phyloP scores from a whole-genome alignment of 768 basidiomycete genomes.

The Rhodotorula taiwanensis region DNA sequence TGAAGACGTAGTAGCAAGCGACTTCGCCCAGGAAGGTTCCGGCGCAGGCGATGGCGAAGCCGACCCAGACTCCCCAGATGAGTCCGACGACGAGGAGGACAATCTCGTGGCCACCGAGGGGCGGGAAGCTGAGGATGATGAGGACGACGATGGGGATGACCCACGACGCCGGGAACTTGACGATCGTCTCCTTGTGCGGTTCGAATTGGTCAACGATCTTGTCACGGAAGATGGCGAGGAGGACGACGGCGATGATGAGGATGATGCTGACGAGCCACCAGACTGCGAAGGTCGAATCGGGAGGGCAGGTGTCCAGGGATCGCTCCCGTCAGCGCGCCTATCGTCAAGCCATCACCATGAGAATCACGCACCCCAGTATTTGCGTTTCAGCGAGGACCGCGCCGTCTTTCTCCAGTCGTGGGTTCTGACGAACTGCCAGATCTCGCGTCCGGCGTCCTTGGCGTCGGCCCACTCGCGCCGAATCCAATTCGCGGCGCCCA shows the following conservation, averaged over 20 bases:
- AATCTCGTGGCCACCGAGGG: constrained; percentile 23
- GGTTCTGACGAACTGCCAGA: constrained; percentile 1
- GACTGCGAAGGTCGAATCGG: background rate
- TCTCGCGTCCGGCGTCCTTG: constrained; percentile 18
- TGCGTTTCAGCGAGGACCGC: background rate
- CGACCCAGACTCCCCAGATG: constrained; percentile 34
- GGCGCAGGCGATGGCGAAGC: constrained; percentile 15
- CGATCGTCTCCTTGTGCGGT: constrained; percentile 28
- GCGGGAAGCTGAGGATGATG: constrained; percentile 29
- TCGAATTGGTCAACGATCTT: constrained; percentile 24
- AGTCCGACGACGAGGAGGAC: constrained; percentile 23
- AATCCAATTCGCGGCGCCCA: constrained; percentile 13
- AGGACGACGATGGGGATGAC: constrained; percentile 27
- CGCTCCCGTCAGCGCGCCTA: too few species aligned
- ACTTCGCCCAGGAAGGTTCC: constrained; percentile 24
- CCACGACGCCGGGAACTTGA: constrained; percentile 22
- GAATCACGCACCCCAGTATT: constrained; percentile 28
- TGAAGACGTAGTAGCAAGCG: constrained; percentile 30
- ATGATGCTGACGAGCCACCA: constrained; percentile 21
- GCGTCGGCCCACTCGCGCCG: constrained; percentile 20
- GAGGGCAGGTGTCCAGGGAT: too few species aligned
- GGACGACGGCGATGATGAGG: constrained; percentile 1
- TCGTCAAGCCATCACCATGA: too few species aligned
- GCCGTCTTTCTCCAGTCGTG: constrained; percentile 26
- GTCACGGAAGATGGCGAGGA: constrained; percentile 27